Evolutionary conservation across 768 basidiomycete genomes (phyloP), one percentile per base, ranked within the genome.

Genomic region (Leccinum subgranulosum): DNA sequence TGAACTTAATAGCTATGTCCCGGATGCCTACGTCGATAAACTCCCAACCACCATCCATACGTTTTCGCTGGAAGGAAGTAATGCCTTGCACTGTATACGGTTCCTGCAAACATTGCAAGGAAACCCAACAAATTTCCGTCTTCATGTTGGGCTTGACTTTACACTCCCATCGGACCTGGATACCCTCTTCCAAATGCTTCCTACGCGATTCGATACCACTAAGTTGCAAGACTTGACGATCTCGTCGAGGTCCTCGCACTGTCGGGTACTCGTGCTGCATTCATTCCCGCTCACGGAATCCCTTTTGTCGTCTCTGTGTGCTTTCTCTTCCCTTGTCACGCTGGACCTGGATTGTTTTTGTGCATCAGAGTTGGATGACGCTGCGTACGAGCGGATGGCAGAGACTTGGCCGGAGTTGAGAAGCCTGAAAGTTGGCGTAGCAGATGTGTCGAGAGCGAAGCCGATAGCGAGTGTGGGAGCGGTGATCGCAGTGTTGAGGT

Each of bases 331-430:
- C 1, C 19, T 66, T 4, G 50, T 36, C 8, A 25, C 19, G 5
- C 49, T 66, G 14, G 50, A 66, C 29, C 12, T 66, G n/a, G 29
- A 49, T 36, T n/a, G 27, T n/a, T 66, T 66, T 28, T 51, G 59
- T 14, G 29, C 59, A 0, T 47, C 49, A 5, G 29, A 25, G 4
- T 23, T 66, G 47, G 54, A 61, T 43, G 65, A 66, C 19, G 47
- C 46, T 19, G 57, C 54, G 0, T 66, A 58, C 25, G 46, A 15
- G 12, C 39, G 12, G 27, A 46, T 61, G 39, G 65, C 65, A 1
- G n/a, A 28, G 14, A 41, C 60, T 19, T 51, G 54, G 31, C 64
- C 60, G 0, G 31, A 56, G 48, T 49, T 66, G 60, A 50, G n/a
- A 43, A 41, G 47, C 14, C 41, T 63, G 25, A 60, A 63, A 28